These are phyloP conservation scores for Apiospora arundinis DNA, from an alignment of 2,329 filamentous ascomycete species.

Conservation along the genomic window DNA sequence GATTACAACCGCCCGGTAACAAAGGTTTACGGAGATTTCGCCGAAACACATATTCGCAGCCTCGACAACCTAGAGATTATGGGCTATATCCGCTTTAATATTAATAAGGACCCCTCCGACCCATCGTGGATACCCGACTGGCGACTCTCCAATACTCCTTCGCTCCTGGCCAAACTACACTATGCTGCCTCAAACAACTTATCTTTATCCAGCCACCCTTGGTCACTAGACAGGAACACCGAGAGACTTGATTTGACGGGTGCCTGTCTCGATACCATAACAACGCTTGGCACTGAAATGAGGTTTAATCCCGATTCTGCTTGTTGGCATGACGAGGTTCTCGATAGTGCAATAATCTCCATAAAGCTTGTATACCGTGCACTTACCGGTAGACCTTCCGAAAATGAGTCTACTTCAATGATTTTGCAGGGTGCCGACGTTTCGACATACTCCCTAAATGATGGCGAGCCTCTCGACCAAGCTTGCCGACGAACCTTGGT, in stretches of 20 bases:
- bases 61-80: neutral
- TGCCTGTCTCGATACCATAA: neutral
- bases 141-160: rapidly evolving
- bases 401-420: neutral
- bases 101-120: no score
- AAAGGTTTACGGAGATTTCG: neutral
- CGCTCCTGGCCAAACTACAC: no score
- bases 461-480: neutral
- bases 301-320: rapidly evolving
- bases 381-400: neutral
- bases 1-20: neutral
- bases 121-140: conserved; percentile 4
- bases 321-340: rapidly evolving
- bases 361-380: neutral
- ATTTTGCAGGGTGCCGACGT: neutral
- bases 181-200: neutral
- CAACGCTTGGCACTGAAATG: neutral
- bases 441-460: neutral
- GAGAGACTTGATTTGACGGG: neutral
- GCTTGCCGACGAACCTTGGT: neutral
- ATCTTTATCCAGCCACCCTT: neutral
- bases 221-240: neutral
- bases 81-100: no score
- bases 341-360: neutral
- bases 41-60: neutral